Evolutionary conservation across 768 basidiomycete species (phyloP).

Genomic region (Kwoniella europaea): DNA sequence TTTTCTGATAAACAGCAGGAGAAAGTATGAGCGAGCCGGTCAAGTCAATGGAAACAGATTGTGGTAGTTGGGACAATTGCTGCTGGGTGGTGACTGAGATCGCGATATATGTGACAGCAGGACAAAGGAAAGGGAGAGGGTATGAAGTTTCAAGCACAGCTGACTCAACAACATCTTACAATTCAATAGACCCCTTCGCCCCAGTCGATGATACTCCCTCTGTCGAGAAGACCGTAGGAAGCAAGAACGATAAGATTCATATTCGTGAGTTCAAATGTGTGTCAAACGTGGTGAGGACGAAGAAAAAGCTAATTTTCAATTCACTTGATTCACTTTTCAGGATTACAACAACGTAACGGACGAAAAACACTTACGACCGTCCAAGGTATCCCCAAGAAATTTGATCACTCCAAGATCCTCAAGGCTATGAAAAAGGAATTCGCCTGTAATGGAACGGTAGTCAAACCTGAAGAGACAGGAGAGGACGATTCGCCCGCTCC

Average conservation of each 20-base stretch:
- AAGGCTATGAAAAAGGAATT: constrained; percentile 99
- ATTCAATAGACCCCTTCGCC: constrained; percentile 24
- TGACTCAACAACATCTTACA: constrained; percentile 1
- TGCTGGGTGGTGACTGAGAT: no score
- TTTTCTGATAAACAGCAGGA: not conserved
- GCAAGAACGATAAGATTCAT: constrained; percentile 58
- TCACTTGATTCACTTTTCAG: constrained; percentile 2
- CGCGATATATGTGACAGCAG: not conserved
- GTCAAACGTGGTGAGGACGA: not conserved
- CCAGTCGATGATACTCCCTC: constrained; percentile 47
- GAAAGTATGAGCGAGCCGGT: not conserved
- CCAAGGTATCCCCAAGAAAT: constrained; percentile 92
- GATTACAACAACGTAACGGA: constrained; percentile 99
- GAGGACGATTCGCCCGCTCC: constrained; percentile 46
- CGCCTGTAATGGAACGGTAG: constrained; percentile 96
- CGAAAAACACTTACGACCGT: constrained; percentile 97
- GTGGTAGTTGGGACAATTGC: no score
- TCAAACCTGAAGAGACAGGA: constrained; percentile 60
- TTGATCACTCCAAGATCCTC: constrained; percentile 95
- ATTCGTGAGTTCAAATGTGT: constrained; percentile 51
- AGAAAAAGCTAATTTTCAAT: no score
- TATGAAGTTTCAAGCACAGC: not conserved
- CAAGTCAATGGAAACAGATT: no score
- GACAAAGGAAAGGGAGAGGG: not conserved
- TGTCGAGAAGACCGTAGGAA: constrained; percentile 53